Percentiles rank a stretch among this genome's conserved stretches.
These are phyloP conservation scores for Bjerkandera adusta DNA, from an alignment of 1,284 basidiomycete genomes.

Conservation along the genomic window DNA sequence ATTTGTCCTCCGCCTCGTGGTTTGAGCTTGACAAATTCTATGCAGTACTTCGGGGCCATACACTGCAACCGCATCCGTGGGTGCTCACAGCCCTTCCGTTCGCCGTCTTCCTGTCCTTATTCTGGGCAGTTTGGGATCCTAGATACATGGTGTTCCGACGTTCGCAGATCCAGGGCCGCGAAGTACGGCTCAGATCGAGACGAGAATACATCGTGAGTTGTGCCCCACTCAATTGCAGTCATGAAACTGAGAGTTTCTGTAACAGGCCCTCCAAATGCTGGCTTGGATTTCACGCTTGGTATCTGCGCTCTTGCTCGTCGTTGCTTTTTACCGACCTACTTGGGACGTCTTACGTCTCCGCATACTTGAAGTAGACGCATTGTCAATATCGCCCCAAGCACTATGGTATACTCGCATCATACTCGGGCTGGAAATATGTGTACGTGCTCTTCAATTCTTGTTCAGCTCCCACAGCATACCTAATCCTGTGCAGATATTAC, in stretches of 20 bases:
- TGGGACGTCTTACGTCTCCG: slow-evolving; percentile 46
- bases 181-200: slow-evolving; percentile 63
- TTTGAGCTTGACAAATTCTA: not conserved
- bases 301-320: slow-evolving; percentile 46
- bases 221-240: not conserved
- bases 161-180: slow-evolving; percentile 64
- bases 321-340: slow-evolving; percentile 41
- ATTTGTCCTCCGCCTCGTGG: not conserved
- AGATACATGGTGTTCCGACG: slow-evolving; percentile 59
- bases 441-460: slow-evolving; percentile 7
- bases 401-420: slow-evolving; percentile 17
- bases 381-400: not conserved
- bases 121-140: slow-evolving; percentile 78
- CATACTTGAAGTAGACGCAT: not conserved
- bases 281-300: slow-evolving; percentile 55
- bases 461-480: slow-evolving; percentile 13
- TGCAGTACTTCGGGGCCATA: slow-evolving; percentile 20
- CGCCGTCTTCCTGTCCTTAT: slow-evolving; percentile 50
- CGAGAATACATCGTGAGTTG: slow-evolving; percentile 56
- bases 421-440: slow-evolving; percentile 35
- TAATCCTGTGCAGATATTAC: slow-evolving; percentile 40
- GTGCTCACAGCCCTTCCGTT: slow-evolving; percentile 39
- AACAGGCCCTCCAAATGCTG: slow-evolving; percentile 54
- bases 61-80: slow-evolving; percentile 7
- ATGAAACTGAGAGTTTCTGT: slow-evolving; percentile 5